Evolutionary conservation across 2,329 filamentous ascomycete species (phyloP), one percentile per base, ranked within the genome.

Genomic region (Xylariaceae sp.): DNA sequence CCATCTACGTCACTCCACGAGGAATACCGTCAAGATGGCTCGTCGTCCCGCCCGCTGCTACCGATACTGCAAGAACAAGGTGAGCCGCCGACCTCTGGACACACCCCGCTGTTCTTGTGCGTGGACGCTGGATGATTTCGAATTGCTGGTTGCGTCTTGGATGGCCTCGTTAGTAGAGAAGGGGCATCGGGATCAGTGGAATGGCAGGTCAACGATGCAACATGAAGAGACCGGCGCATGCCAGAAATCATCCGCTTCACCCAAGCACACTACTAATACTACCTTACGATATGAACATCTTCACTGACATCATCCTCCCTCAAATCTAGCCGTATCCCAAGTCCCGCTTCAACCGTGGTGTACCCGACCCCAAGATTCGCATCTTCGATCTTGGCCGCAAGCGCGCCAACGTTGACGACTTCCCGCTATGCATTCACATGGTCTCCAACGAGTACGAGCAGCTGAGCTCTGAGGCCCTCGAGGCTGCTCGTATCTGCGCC

Each of bases 61-160:
- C 86, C 87, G 94, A 74, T 99, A 99, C 89, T 99, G 94, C 91
- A 99, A 99, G 90, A 99, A 97, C 87, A 96, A 96, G 90, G 90
- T 95, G 74, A 78, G 87, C 44, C 27, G 44, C 27, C 35, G 22
- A 12, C 15, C 11, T 30, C 27, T 42, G 35, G 7, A 47, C 6
- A 39, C 22, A 27, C 22, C 22, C 22, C 22, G 22, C 22, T 27
- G 22, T 5, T 5, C 22, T 27, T 27, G 22, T 27, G 22, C 22
- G 22, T 7, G 22, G 22, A 27, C 7, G 22, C 22, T 27, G 22
- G 22, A 27, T 27, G 22, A 27, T 27, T 27, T 27, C 22, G 4
- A 27, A 27, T 7, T 27, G 22, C 22, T 27, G 22, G 22, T 7
- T 27, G 22, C 22, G 22, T 7, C 22, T 27, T 27, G 22, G 22